These are phyloP conservation scores for Aspergillus sclerotiicarbonarius DNA, from an alignment of 495 filamentous ascomycete genomes.

Conservation along the genomic window DNA sequence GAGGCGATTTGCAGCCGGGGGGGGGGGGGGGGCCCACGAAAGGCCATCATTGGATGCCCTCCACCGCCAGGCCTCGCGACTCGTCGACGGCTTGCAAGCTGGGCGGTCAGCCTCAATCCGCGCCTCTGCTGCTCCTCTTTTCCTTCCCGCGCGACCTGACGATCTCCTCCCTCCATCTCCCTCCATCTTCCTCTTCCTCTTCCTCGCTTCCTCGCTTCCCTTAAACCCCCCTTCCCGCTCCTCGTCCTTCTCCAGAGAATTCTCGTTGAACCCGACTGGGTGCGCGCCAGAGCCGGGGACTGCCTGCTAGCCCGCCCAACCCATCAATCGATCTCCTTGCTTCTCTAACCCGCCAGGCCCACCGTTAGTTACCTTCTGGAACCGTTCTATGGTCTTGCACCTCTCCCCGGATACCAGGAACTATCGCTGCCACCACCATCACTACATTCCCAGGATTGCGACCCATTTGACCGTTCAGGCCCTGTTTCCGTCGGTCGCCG, in stretches of 20 bases:
- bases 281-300: not conserved
- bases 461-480: slow-evolving; percentile 8
- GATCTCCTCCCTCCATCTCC: slow-evolving; percentile 14
- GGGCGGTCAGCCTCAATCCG: slow-evolving; percentile 13
- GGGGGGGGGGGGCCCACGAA: not conserved
- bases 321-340: not conserved
- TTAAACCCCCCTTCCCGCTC: slow-evolving; percentile 13
- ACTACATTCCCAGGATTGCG: slow-evolving; percentile 6
- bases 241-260: slow-evolving; percentile 1
- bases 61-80: not conserved
- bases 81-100: not conserved
- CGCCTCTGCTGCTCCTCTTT: slow-evolving; percentile 14
- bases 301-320: not conserved
- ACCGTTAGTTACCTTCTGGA: not conserved
- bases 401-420: slow-evolving; percentile 1
- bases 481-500: slow-evolving; percentile 5
- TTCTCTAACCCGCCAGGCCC: not conserved
- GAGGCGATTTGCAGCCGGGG: slow-evolving; percentile 24
- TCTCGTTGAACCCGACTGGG: slow-evolving; percentile 7
- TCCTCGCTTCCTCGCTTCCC: slow-evolving; percentile 8
- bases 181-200: slow-evolving; percentile 7
- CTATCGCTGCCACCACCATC: slow-evolving; percentile 1
- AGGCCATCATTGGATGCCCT: slow-evolving; percentile 7
- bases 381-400: slow-evolving; percentile 1
- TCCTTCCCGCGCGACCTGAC: not conserved